Evolutionary conservation across 1,284 basidiomycete species (phyloP).

Genomic region (Rugosomyces carneus): DNA sequence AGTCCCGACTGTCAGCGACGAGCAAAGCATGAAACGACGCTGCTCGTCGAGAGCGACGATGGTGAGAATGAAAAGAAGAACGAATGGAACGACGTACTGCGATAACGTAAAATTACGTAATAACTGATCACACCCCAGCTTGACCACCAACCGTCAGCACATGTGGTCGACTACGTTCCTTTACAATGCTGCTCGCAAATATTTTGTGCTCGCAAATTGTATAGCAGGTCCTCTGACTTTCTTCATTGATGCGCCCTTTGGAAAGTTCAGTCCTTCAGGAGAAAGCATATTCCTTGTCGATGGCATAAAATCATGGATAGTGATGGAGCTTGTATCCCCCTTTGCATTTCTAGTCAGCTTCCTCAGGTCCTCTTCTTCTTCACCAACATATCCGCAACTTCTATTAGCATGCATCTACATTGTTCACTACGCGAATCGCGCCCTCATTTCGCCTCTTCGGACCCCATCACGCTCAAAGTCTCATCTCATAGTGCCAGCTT

Average conservation of each 20-base stretch:
- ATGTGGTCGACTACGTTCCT: neutral
- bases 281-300: conserved; percentile 41
- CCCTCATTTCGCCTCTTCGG: conserved; percentile 76
- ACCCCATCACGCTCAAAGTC: conserved; percentile 77
- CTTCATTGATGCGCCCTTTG: conserved; percentile 39
- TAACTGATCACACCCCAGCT: neutral
- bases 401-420: conserved; percentile 61
- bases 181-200: conserved; percentile 16
- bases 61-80: conserved; percentile 14
- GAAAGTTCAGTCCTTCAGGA: conserved; percentile 50
- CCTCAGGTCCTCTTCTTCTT: conserved; percentile 38
- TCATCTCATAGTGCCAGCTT: conserved; percentile 61
- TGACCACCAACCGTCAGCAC: neutral
- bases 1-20: conserved; percentile 5
- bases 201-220: conserved; percentile 15
- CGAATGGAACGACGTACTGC: neutral
- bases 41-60: conserved; percentile 17
- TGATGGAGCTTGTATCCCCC: conserved; percentile 84
- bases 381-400: conserved; percentile 36
- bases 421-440: conserved; percentile 80
- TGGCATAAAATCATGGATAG: conserved; percentile 63
- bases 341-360: conserved; percentile 48
- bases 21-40: conserved; percentile 13
- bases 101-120: neutral
- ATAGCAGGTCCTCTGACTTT: conserved; percentile 9